Conservation (phyloP, 768 basidiomycete species). For the Trametopsis cervina region DNA sequence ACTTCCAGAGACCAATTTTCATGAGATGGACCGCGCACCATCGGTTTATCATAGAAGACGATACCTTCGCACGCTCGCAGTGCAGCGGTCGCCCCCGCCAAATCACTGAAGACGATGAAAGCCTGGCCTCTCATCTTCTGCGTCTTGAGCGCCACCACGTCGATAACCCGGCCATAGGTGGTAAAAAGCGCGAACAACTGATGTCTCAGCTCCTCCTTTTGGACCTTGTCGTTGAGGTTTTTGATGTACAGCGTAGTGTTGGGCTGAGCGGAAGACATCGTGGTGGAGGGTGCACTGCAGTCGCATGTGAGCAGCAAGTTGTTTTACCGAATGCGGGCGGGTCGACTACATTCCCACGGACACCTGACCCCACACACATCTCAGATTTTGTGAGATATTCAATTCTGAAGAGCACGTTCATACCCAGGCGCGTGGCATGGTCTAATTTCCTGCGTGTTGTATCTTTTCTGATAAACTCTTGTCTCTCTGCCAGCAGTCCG, state of each 20-base stretch:
- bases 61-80: conserved; percentile 92
- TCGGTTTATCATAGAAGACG: conserved; percentile 86
- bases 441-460: conserved; percentile 5
- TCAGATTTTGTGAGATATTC: too few species aligned
- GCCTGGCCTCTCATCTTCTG: conserved; percentile 89
- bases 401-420: too few species aligned
- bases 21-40: conserved; percentile 47
- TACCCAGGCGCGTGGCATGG: conserved; percentile 2
- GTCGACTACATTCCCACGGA: conserved; percentile 6
- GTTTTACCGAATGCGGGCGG: not conserved
- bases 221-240: conserved; percentile 88
- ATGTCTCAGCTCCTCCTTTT: conserved; percentile 79
- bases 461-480: not conserved
- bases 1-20: conserved; percentile 17
- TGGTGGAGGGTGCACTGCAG: conserved; percentile 5
- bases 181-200: conserved; percentile 88
- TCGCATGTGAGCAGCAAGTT: not conserved
- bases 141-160: conserved; percentile 85
- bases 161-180: conserved; percentile 89
- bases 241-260: conserved; percentile 88
- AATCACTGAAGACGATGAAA: conserved; percentile 92
- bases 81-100: conserved; percentile 85
- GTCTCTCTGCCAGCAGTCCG: not conserved
- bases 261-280: conserved; percentile 54
- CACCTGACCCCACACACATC: not conserved